Evolutionary conservation across 495 filamentous ascomycete genomes (phyloP), one percentile per base, ranked within the genome.

Genomic region (Penicillium waksmanii): DNA sequence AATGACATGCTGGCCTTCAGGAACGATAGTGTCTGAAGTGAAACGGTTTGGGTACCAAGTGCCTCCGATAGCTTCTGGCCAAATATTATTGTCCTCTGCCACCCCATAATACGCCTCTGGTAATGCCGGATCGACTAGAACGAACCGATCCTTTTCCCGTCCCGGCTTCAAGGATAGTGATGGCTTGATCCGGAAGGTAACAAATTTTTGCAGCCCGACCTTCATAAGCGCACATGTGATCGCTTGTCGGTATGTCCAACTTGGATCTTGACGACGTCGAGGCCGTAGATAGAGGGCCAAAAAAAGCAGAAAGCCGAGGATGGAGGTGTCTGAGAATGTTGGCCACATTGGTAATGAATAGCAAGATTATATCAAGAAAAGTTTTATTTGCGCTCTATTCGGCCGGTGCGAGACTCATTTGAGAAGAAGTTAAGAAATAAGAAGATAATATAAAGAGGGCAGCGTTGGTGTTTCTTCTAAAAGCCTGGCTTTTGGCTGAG

Each of bases 21-120:
- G 36, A 25, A 53, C 49, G 53, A 23, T 47, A 27, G 46, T n/a
- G 23, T 50, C 56, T 18, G 53, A 48, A 3, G 55, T 40, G 25
- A 58, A 64, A 18, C 53, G 58, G 13, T 40, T 56, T 7, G 74
- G 73, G 56, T 73, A 75, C 76, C 74, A 77, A 5, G 67, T 75
- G 3, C 58, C 73, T 19, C 71, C 75, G 4, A 74, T 67, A 13
- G 53, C 50, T n/a, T 63, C 66, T 2, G 76, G 73, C 48, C 67
- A 58, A 43, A 73, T 58, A 15, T 68, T 48, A 15, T 47, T 10
- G 36, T 66, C 54, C 4, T 27, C 18, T 5, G 73, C 57, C 15
- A 72, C 58, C 15, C 71, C 73, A 0, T 27, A 59, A 57, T 74
- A 77, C 8, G 62, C 57, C 0, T 65, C 66, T 8, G 56, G 38